Conservation (phyloP, 2,329 filamentous ascomycete species). For the Calonectria naviculata region DNA sequence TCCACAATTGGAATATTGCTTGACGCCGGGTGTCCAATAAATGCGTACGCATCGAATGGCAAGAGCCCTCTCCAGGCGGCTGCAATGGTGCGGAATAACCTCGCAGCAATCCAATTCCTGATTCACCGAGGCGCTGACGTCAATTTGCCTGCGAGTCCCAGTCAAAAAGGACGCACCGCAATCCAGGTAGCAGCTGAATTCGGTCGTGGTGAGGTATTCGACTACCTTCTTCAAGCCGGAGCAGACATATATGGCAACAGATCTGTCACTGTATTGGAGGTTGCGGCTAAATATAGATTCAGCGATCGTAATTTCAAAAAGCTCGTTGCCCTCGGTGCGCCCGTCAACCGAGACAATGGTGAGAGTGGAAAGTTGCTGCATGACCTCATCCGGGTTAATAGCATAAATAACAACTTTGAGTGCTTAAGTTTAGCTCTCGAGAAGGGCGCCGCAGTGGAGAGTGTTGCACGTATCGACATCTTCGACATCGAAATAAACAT, state of each 20-base stretch:
- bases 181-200: background rate
- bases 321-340: background rate
- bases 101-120: background rate
- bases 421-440: background rate
- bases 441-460: background rate
- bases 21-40: background rate
- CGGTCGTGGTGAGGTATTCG: background rate
- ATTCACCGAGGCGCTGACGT: background rate
- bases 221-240: background rate
- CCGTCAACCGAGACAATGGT: background rate
- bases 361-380: no score
- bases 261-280: background rate
- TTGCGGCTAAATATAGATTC: background rate
- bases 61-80: background rate
- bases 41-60: background rate
- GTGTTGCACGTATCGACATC: background rate
- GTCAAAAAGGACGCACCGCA: background rate
- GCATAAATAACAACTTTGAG: no score
- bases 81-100: background rate
- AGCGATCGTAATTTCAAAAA: background rate
- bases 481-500: no score
- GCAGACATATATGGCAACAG: background rate
- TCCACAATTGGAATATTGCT: background rate
- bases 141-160: background rate
- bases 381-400: no score